These are phyloP conservation scores for Talaromyces sp. DNA, from an alignment of 2,329 filamentous ascomycete species.

Conservation along the genomic window DNA sequence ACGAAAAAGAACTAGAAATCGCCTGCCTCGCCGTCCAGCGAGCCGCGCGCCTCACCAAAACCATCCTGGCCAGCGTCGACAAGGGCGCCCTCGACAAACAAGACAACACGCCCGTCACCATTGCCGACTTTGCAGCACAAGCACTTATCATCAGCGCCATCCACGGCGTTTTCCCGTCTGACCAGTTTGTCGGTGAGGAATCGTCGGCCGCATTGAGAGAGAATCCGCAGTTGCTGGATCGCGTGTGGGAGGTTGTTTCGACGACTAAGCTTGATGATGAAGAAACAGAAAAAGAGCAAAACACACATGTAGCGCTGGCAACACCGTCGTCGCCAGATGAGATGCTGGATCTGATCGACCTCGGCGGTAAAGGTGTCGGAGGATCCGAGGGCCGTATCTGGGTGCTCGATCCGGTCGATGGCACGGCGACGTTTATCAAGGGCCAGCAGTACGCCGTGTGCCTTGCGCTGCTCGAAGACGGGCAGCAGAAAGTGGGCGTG, in stretches of 20 bases:
- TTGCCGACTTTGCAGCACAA: slow-evolving; percentile 60
- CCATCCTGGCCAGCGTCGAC: slow-evolving; percentile 43
- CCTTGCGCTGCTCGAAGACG: slow-evolving; percentile 53
- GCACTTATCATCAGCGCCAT: slow-evolving; percentile 55
- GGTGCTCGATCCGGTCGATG: slow-evolving; percentile 61
- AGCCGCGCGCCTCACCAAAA: slow-evolving; percentile 54
- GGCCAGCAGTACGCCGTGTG: slow-evolving; percentile 60
- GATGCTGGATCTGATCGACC: slow-evolving; percentile 58
- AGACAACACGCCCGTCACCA: slow-evolving; percentile 56
- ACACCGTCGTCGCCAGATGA: slow-evolving; percentile 45
- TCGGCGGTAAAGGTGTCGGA: slow-evolving; percentile 43
- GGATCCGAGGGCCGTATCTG: slow-evolving; percentile 44
- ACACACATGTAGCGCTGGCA: slow-evolving; percentile 26
- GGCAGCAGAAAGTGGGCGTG: slow-evolving; percentile 52
- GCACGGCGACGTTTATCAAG: slow-evolving; percentile 56
- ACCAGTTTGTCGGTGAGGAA: slow-evolving; percentile 59
- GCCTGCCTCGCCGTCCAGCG: slow-evolving; percentile 46
- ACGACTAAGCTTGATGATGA: slow-evolving; percentile 27
- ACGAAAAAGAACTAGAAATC: slow-evolving; percentile 30
- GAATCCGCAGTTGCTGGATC: slow-evolving; percentile 43
- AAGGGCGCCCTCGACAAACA: slow-evolving; percentile 51
- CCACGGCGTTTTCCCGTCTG: slow-evolving; percentile 48
- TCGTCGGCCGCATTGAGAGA: slow-evolving; percentile 47
- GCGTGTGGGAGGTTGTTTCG: slow-evolving; percentile 53
- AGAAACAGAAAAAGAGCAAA: neutral